Conservation (phyloP, 768 basidiomycete species). For the Pleurotus giganteus region DNA sequence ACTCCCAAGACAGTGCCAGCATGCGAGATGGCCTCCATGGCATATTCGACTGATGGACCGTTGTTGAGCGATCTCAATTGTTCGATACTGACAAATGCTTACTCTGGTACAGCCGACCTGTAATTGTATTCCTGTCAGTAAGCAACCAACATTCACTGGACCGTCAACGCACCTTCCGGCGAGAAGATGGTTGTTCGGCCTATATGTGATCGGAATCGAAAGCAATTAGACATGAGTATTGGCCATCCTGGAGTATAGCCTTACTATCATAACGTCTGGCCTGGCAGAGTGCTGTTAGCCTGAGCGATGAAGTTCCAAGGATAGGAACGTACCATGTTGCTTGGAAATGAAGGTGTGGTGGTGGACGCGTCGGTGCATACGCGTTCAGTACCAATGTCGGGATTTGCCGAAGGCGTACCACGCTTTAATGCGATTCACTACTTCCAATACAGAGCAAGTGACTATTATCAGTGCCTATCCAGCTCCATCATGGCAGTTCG, state of each 20-base stretch:
- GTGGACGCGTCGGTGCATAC: slow-evolving; percentile 1
- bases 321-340: slow-evolving; percentile 45
- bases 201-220: slow-evolving; percentile 34
- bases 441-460: not conserved
- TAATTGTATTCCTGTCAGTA: slow-evolving; percentile 14
- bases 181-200: slow-evolving; percentile 99
- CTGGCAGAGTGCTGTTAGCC: slow-evolving; percentile 33
- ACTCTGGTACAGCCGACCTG: slow-evolving; percentile 98
- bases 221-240: slow-evolving; percentile 18
- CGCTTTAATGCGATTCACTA: not conserved
- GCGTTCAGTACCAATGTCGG: not conserved
- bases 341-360: not conserved
- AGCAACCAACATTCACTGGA: slow-evolving; percentile 2
- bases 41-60: slow-evolving; percentile 83
- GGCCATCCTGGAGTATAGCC: slow-evolving; percentile 22
- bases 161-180: slow-evolving; percentile 72
- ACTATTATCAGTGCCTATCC: slow-evolving; percentile 16
- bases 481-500: slow-evolving; percentile 41
- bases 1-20: slow-evolving; percentile 94
- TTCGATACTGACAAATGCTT: slow-evolving; percentile 26
- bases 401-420: not conserved
- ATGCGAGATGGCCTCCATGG: slow-evolving; percentile 98
- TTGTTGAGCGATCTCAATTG: not conserved
- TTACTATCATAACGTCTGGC: slow-evolving; percentile 95
- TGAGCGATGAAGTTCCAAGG: not conserved